Percentiles rank a stretch among this genome's conserved stretches.
Conservation (phyloP, 495 filamentous ascomycete species). For the Penicillium odoratum region DNA sequence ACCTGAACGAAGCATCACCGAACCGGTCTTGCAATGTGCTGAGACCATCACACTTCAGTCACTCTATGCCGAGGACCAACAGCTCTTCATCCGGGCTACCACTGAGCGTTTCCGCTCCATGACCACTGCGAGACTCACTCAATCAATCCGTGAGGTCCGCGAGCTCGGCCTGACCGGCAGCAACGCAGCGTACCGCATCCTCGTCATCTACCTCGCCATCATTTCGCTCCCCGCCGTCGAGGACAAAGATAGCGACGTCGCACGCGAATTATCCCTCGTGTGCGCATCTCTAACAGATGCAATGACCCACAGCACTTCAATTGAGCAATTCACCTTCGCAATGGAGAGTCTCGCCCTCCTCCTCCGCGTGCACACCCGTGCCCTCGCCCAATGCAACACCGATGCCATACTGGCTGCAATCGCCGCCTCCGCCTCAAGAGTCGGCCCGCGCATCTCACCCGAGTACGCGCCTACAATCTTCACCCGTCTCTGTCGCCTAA, state of each 20-base stretch:
- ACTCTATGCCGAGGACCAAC: constrained; percentile 45
- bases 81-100: constrained; percentile 41
- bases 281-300: constrained; percentile 34
- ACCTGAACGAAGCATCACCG: constrained; percentile 30
- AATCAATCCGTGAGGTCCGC: constrained; percentile 36
- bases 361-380: constrained; percentile 52
- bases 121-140: constrained; percentile 27
- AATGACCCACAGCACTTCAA: constrained; percentile 36
- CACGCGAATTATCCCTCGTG: constrained; percentile 38
- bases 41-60: constrained; percentile 39
- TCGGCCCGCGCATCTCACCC: constrained; percentile 36
- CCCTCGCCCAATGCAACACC: constrained; percentile 69
- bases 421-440: constrained; percentile 49
- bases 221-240: constrained; percentile 33
- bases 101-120: constrained; percentile 40
- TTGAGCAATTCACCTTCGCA: constrained; percentile 57
- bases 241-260: constrained; percentile 40
- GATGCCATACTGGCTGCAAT: constrained; percentile 62
- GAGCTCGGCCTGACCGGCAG: constrained; percentile 34
- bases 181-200: constrained; percentile 33
- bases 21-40: constrained; percentile 36
- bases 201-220: constrained; percentile 41
- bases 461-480: constrained; percentile 55
- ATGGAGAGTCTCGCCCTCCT: constrained; percentile 56
- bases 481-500: constrained; percentile 59